Conservation (phyloP, 306 rosid genomes). For the Inga oerstediana region DNA sequence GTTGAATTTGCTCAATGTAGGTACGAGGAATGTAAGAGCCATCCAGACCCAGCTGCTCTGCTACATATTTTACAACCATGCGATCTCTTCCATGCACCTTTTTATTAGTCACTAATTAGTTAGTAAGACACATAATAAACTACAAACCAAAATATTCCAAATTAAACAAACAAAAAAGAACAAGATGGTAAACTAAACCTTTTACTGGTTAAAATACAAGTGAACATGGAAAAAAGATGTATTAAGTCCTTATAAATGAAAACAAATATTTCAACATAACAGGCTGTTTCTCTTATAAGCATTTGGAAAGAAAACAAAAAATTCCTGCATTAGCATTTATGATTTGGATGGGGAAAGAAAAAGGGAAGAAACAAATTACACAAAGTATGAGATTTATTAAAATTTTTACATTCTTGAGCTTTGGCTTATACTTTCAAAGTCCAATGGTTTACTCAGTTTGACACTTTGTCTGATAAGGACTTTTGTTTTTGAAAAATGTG, state of each 20-base stretch:
- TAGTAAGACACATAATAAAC: background rate
- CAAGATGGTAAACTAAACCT: slow-evolving; percentile 17
- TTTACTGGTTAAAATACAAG: slow-evolving; percentile 6
- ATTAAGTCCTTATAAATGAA: background rate
- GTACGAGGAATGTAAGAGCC: slow-evolving; percentile 97
- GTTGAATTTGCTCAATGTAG: slow-evolving; percentile 96
- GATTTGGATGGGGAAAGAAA: background rate
- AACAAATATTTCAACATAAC: background rate
- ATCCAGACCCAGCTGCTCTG: slow-evolving; percentile 87
- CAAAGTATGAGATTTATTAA: background rate
- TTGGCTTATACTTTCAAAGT: slow-evolving; percentile 13
- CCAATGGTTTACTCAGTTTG: slow-evolving; percentile 11
- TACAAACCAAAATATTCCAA: background rate
- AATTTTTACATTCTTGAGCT: background rate
- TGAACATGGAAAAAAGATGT: slow-evolving; percentile 4
- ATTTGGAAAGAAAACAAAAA: background rate
- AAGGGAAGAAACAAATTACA: slow-evolving; percentile 15
- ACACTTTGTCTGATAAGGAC: background rate
- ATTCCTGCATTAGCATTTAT: background rate
- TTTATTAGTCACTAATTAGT: slow-evolving; percentile 33
- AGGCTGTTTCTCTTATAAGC: background rate
- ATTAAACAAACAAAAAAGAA: slow-evolving; percentile 7
- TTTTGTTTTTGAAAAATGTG: slow-evolving; percentile 7
- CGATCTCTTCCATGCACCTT: slow-evolving; percentile 99
- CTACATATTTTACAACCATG: slow-evolving; percentile 57